These are phyloP conservation scores for Iberis pinnata DNA, from an alignment of 345 rosid genomes.

Conservation along the genomic window DNA sequence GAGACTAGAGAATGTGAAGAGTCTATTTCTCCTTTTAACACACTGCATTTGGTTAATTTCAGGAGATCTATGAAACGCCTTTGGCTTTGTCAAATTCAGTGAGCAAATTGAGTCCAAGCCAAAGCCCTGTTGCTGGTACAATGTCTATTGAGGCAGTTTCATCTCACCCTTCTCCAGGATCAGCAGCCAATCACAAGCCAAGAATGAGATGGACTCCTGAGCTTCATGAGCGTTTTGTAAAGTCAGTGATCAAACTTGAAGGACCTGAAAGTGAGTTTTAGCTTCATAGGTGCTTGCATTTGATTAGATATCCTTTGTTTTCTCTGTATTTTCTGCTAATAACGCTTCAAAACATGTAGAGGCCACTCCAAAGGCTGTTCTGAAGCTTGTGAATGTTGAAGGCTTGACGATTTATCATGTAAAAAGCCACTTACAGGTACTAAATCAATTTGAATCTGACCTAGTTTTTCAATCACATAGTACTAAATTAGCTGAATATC, in stretches of 20 bases:
- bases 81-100: conserved; percentile 36
- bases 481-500: conserved; percentile 11
- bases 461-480: neutral
- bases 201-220: conserved; percentile 97
- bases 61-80: conserved; percentile 69
- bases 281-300: neutral
- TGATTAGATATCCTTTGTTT: neutral
- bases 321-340: conserved; percentile 6
- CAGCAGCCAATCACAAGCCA: conserved; percentile 50
- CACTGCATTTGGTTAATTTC: conserved; percentile 24
- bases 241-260: conserved; percentile 68
- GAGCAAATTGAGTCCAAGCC: conserved; percentile 28
- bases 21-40: conserved; percentile 6
- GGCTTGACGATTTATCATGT: conserved; percentile 92
- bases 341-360: conserved; percentile 38
- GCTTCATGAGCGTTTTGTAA: conserved; percentile 66
- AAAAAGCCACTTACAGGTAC: conserved; percentile 93
- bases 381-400: conserved; percentile 84
- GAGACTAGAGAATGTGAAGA: neutral
- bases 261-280: conserved; percentile 81
- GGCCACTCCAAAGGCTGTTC: conserved; percentile 87
- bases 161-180: conserved; percentile 39
- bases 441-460: neutral
- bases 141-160: conserved; percentile 39
- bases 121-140: conserved; percentile 27